Base-by-base conservation (phyloP, 2,329 filamentous ascomycete genomes). In the Biscogniauxia marginata region DNA sequence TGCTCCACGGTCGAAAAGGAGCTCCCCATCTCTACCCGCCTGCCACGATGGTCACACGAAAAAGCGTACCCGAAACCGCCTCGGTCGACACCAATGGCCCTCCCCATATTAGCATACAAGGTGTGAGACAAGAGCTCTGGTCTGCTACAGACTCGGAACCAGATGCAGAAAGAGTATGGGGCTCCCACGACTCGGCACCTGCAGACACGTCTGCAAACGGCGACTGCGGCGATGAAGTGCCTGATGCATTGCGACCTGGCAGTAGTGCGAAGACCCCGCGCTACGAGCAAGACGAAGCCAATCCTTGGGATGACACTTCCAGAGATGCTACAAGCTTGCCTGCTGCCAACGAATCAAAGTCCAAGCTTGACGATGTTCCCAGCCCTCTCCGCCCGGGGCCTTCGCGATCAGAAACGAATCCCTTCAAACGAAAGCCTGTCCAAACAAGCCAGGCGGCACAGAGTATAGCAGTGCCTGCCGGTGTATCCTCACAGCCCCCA, bases 371-470 rank as follows among this genome's bases (percentile, higher is more conserved):
- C n/a, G 59, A 65, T n/a, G 65, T 72, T 22, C 73, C 72, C 2
- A 64, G 63, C 13, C 58, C 68, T 7, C 61, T 75, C 39, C 64
- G 67, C 46, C 73, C 71, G 0, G 71, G 69, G 54, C 58, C 67
- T 19, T 70, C 65, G 7, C 70, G 71, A 39, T 63, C 67, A 22
- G 75, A 79, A 55, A 83, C 80, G 19, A 84, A 84, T 52, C 82
- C 82, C 0, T 84, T 84, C 66, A 80, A 79, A 58, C 77, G 79
- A 54, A 81, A 80, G 60, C 71, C 71, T 3, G 55, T 74, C 3
- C 62, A 63, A 45, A 52, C 53, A 49, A 54, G 57, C 49, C 50
- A 60, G 20, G 55, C 46, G 47, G 18, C 55, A 51, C 54, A 53
- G 23, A 45, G 53, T 54, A 30, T 51, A 50, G n/a, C 57, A 34